Base-by-base conservation (phyloP, 2,329 filamentous ascomycete genomes). In the Geosmithia morbida region DNA sequence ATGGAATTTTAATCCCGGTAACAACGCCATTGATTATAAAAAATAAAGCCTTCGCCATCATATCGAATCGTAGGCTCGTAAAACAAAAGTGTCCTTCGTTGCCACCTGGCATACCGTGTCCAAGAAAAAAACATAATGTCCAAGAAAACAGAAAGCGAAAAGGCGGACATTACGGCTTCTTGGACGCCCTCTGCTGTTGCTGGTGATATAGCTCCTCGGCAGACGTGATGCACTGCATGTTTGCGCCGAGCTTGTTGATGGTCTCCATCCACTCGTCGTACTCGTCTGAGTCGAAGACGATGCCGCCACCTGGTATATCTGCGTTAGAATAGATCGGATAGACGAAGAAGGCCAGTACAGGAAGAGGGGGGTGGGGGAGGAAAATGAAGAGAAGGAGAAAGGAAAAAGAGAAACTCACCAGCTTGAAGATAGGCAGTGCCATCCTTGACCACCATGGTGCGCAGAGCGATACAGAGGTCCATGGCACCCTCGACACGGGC, bases 181-280 rank as follows among this genome's bases (percentile, higher is more conserved):
- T 37, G 7, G 26, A n/a, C 18, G 40, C 16, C 33, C 47, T 22
- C 40, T 48, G 47, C 42, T 61, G 59, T 48, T 64, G 60, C 49
- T 63, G 56, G 41, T 63, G 56, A 53, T 75, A 75, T n/a, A 75
- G 59, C 61, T 83, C 74, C 68, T 96, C 90, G 2, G 89, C 90
- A 46, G 81, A 78, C 50, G 81, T 83, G 62, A 97, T 89, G 65
- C 87, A 92, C 55, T 84, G 77, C 71, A 94, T 87, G 62, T 94
- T 94, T 43, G 87, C 86, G 22, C 85, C 81, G 44, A 95, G 71
- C 74, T 98, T 98, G 71, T 98, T 97, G 69, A 92, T 81, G 46
- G 80, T 87, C 53, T 94, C 96, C 75, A 97, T 87, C 65, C 90
- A 78, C 72, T 89, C 96, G 65, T 97, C 92, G 53, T 96, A 83